Evolutionary conservation across 2,329 filamentous ascomycete genomes (phyloP), one percentile per base, ranked within the genome.

Genomic region (Akanthomyces uredinophilus): DNA sequence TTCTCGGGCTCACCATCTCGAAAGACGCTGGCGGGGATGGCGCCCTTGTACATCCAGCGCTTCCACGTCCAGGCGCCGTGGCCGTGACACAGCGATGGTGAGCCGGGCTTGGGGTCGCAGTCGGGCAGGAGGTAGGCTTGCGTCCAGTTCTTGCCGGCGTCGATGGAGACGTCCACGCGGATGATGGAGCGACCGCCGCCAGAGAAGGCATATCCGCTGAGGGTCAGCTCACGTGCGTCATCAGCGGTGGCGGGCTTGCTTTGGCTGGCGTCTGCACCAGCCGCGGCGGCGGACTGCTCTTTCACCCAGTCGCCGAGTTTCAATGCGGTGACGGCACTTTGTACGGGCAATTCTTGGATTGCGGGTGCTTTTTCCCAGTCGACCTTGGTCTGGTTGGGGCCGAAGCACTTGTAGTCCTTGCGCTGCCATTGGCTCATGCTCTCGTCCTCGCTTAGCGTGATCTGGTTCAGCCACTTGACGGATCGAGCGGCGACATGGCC

Each of bases 261-360:
- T 50, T 51, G 50, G 56, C 18, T 20, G 27, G 18, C 37, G 39
- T 54, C 60, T 5, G 24, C 39, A 14, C 20, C 35, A 1, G 56
- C 18, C 5, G 50, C 20, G 29, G 22, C 24, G 2, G 29, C 22
- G 4, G 35, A 20, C 18, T 43, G 43, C n/a, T 47, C 18, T 11
- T 47, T 55, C 2, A 55, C 66, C 72, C 75, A 76, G 4, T 76
- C 72, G 8, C 78, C 78, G 0, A 81, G 71, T 67, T 72, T 77
- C 8, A 81, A 74, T 1, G 71, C 72, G 0, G 86, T 88, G 60
- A 90, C 87, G 55, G 87, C 87, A 63, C 84, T 87, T 35, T 87
- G 87, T 20, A 90, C 81, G 1, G 87, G 85, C 77, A 88, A 83
- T 67, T 89, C 86, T 66, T 90, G 87, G 35, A 89, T 89, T 2